Percentiles rank a stretch among this genome's conserved stretches.
phyloP scores from a whole-genome alignment of 495 filamentous ascomycete genomes.

The Schizothecium vesticola region DNA sequence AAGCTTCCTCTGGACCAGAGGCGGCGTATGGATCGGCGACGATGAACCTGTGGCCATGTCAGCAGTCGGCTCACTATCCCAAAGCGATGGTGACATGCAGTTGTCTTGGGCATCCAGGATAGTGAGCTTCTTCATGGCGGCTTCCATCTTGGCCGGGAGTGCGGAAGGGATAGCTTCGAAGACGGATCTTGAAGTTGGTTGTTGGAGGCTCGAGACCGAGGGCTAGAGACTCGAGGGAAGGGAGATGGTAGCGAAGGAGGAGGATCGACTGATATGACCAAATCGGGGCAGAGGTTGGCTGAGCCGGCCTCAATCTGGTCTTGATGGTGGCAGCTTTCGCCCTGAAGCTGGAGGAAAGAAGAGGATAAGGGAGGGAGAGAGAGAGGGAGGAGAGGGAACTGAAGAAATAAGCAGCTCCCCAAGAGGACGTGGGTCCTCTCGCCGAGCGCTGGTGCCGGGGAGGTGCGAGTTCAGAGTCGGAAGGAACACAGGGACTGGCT shows the following conservation, averaged over 20 bases:
- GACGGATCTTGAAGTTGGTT: neutral
- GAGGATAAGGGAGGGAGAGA: neutral
- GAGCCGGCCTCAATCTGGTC: neutral
- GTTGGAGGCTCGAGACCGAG: neutral
- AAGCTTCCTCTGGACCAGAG: constrained; percentile 7
- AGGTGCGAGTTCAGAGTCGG: neutral
- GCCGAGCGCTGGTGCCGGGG: too few relatives aligned
- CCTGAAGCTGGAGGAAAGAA: neutral
- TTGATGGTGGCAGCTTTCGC: neutral
- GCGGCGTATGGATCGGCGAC: neutral
- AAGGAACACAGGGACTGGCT: neutral
- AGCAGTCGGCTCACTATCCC: neutral
- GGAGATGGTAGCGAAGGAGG: neutral
- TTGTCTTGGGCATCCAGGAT: neutral
- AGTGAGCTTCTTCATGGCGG: neutral
- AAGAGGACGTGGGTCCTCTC: neutral
- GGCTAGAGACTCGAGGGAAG: neutral
- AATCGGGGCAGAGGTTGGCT: neutral
- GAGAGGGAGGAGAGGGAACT: neutral
- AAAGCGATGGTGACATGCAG: neutral
- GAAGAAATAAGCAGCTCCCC: neutral
- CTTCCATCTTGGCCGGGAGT: neutral
- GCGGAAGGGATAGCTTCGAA: neutral
- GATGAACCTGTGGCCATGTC: neutral
- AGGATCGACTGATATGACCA: neutral